These are phyloP conservation scores for Angomonas ambiguus DNA, from an alignment of 208 protist genomes.

Conservation along the genomic window DNA sequence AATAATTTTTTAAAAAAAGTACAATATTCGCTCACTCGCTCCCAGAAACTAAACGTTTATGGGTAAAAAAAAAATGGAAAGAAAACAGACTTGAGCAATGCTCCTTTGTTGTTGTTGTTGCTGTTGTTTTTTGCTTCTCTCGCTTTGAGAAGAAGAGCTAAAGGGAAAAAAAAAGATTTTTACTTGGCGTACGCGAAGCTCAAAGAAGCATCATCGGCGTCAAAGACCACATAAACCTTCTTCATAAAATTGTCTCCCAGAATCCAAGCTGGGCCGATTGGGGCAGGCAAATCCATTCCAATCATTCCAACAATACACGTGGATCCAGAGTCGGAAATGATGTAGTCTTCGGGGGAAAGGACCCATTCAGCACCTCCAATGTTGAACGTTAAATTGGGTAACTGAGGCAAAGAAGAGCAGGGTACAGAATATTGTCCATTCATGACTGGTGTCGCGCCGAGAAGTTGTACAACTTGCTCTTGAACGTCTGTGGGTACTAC, in stretches of 20 bases:
- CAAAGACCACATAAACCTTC: conserved; percentile 53
- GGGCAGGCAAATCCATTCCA: conserved; percentile 31
- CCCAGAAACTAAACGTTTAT: not conserved
- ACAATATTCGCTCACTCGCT: not conserved
- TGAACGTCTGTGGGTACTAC: conserved; percentile 69
- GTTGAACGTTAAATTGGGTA: conserved; percentile 70
- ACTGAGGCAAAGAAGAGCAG: conserved; percentile 33
- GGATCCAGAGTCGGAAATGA: conserved; percentile 54
- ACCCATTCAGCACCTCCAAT: conserved; percentile 59
- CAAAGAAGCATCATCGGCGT: conserved; percentile 43
- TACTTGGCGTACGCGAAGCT: conserved; percentile 48
- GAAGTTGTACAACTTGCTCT: conserved; percentile 30
- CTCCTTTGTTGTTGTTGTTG: not conserved
- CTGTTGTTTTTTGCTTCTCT: no score
- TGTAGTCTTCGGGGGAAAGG: conserved; percentile 79
- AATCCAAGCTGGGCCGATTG: conserved; percentile 39
- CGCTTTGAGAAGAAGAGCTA: no score
- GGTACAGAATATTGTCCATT: conserved; percentile 44
- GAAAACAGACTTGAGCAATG: not conserved
- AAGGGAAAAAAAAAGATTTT: no score
- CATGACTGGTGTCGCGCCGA: conserved; percentile 40
- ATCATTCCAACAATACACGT: conserved; percentile 58
- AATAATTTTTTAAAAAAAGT: no score
- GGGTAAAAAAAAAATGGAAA: not conserved
- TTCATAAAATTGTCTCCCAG: conserved; percentile 60